These are phyloP conservation scores for Gynostemma pentaphyllum DNA, from an alignment of 306 rosid species.

Conservation along the genomic window DNA sequence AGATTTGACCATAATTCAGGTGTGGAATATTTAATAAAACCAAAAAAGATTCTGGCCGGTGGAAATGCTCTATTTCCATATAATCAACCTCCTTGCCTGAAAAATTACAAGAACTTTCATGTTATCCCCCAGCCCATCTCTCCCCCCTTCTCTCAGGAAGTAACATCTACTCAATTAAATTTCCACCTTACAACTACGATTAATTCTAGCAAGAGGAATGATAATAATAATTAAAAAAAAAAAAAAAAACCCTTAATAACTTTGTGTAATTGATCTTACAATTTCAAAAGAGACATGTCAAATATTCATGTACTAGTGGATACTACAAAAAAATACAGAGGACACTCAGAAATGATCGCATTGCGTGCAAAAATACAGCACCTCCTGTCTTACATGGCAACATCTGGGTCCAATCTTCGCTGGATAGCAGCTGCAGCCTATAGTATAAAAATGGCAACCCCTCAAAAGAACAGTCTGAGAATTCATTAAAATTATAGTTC, in stretches of 20 bases:
- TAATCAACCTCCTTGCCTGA: no score
- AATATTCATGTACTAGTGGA: neutral
- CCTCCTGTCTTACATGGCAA: constrained; percentile 28
- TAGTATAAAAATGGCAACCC: constrained; percentile 8
- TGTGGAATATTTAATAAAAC: no score
- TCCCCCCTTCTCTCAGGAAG: no score
- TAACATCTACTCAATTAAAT: no score
- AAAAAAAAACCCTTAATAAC: no score
- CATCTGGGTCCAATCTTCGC: constrained; percentile 91
- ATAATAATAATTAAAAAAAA: neutral
- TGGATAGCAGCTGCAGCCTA: constrained; percentile 99
- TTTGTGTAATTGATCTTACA: neutral
- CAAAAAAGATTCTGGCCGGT: no score
- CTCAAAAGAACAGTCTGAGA: constrained; percentile 7
- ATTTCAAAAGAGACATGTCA: neutral
- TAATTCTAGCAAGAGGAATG: neutral
- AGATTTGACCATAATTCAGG: no score
- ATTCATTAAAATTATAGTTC: neutral
- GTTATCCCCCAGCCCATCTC: no score
- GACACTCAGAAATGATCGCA: neutral
- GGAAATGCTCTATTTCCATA: no score
- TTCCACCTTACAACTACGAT: no score
- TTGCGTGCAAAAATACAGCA: neutral
- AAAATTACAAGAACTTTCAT: no score
- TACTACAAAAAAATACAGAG: neutral